A percentile compares a stretch with the other conserved stretches of the same genome.
These are phyloP conservation scores for Paracamarosporium sp. DNA, from an alignment of 2,329 filamentous ascomycete species.

Conservation along the genomic window DNA sequence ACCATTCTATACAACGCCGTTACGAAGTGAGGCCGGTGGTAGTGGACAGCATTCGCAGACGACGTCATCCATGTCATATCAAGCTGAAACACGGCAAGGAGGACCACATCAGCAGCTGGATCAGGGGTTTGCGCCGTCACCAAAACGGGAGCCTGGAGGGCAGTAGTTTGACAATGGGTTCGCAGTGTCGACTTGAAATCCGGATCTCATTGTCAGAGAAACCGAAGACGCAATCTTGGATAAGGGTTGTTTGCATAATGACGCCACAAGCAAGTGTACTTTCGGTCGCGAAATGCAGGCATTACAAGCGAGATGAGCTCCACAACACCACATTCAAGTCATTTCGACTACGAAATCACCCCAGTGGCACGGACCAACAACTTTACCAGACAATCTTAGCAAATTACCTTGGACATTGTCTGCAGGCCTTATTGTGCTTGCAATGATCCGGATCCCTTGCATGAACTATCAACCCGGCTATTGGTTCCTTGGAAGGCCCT, in stretches of 20 bases:
- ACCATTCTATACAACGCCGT: conserved; percentile 26
- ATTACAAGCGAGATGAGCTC: conserved; percentile 48
- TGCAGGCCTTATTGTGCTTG: conserved; percentile 12
- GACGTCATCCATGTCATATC: conserved; percentile 31
- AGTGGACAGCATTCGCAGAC: conserved; percentile 33
- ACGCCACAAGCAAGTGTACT: conserved; percentile 28
- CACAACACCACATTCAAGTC: conserved; percentile 33
- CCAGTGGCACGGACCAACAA: conserved; percentile 30
- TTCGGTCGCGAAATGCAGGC: conserved; percentile 29
- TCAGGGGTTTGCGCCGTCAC: conserved; percentile 41
- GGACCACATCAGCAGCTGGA: conserved; percentile 40
- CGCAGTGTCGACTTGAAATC: conserved; percentile 30
- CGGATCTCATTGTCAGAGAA: conserved; percentile 11
- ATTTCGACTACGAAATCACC: conserved; percentile 33
- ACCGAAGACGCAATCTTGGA: neutral
- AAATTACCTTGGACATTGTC: conserved; percentile 40
- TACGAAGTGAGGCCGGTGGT: conserved; percentile 31
- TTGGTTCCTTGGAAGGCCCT: conserved; percentile 12
- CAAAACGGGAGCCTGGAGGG: conserved; percentile 45
- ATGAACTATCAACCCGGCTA: conserved; percentile 19
- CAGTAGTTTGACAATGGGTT: conserved; percentile 35
- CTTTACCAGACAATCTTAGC: conserved; percentile 40
- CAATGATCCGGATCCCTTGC: conserved; percentile 15
- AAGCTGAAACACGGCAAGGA: conserved; percentile 43
- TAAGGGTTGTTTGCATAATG: conserved; percentile 6